Conservation (phyloP, 129 eudicot genomes). For the Saussurea involucrata region DNA sequence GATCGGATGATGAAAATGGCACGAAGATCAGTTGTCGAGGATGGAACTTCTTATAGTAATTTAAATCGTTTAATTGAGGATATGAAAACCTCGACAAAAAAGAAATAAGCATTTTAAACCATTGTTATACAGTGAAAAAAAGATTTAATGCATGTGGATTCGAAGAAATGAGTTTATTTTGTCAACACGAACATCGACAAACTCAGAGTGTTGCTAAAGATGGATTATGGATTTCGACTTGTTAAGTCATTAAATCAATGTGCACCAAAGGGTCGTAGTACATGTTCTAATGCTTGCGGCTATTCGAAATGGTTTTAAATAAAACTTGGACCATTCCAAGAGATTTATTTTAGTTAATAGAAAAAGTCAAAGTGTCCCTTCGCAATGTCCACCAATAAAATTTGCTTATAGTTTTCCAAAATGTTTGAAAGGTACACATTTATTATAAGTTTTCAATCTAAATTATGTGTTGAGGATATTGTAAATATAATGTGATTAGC, state of each 20-base stretch:
- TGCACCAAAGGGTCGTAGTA: not conserved
- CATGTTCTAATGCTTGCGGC: not conserved
- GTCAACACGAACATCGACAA: not conserved
- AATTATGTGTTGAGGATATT: not conserved
- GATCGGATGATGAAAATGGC: constrained; percentile 42
- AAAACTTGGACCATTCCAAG: not conserved
- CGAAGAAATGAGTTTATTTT: not conserved
- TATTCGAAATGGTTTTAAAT: not conserved
- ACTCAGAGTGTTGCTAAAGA: not conserved
- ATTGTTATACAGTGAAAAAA: not conserved
- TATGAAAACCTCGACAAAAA: constrained; percentile 22
- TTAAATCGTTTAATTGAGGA: constrained; percentile 39
- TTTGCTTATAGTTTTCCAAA: not conserved
- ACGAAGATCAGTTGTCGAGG: constrained; percentile 28
- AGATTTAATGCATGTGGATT: not conserved
- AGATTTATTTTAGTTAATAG: not conserved
- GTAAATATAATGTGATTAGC: not conserved
- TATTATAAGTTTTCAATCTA: no score
- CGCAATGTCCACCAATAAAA: not conserved
- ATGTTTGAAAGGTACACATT: not conserved
- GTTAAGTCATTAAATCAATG: not conserved
- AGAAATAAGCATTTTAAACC: not conserved
- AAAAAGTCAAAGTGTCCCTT: not conserved
- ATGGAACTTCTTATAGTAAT: constrained; percentile 38
- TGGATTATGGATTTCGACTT: not conserved